Evolutionary conservation across 2,329 filamentous ascomycete genomes (phyloP).

Genomic region (Claviceps paspali): DNA sequence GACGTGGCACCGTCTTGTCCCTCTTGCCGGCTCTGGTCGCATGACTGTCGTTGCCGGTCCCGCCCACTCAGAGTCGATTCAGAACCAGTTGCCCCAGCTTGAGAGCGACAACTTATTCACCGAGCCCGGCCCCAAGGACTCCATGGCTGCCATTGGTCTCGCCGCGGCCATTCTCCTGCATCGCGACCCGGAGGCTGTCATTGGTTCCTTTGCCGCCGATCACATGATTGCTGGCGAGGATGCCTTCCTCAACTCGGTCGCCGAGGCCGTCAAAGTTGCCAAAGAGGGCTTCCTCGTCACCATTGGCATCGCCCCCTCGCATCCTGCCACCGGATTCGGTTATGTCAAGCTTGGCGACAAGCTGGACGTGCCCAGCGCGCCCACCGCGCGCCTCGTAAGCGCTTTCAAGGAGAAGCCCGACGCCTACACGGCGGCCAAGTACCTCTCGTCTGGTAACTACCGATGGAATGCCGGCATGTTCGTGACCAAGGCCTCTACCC

Average conservation of each 20-base stretch:
- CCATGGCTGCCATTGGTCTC: constrained; percentile 14
- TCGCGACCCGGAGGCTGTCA: constrained; percentile 12
- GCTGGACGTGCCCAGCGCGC: constrained; percentile 9
- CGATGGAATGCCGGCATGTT: constrained; percentile 16
- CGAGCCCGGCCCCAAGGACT: constrained; percentile 14
- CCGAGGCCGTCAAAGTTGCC: constrained; percentile 13
- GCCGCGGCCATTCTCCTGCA: constrained; percentile 12
- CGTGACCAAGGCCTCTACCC: constrained; percentile 12
- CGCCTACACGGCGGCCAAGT: constrained; percentile 14
- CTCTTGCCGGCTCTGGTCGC: constrained; percentile 11
- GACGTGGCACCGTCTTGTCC: constrained; percentile 13
- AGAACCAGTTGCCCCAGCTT: constrained; percentile 12
- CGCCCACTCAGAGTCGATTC: constrained; percentile 12
- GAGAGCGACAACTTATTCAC: constrained; percentile 11
- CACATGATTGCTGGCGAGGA: constrained; percentile 15
- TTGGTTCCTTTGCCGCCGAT: constrained; percentile 14
- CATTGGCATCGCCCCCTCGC: constrained; percentile 14
- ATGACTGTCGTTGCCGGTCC: constrained; percentile 14
- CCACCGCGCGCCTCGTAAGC: constrained; percentile 11
- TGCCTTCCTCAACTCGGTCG: constrained; percentile 12
- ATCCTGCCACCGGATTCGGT: constrained; percentile 14
- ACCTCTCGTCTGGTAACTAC: constrained; percentile 13
- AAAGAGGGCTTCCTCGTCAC: constrained; percentile 13
- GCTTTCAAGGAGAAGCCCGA: constrained; percentile 15
- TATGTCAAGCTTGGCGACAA: constrained; percentile 13